Percentiles rank a stretch among this genome's conserved stretches.
These are phyloP conservation scores for Suillus fuscotomentosus DNA, from an alignment of 768 basidiomycete species.

Conservation along the genomic window DNA sequence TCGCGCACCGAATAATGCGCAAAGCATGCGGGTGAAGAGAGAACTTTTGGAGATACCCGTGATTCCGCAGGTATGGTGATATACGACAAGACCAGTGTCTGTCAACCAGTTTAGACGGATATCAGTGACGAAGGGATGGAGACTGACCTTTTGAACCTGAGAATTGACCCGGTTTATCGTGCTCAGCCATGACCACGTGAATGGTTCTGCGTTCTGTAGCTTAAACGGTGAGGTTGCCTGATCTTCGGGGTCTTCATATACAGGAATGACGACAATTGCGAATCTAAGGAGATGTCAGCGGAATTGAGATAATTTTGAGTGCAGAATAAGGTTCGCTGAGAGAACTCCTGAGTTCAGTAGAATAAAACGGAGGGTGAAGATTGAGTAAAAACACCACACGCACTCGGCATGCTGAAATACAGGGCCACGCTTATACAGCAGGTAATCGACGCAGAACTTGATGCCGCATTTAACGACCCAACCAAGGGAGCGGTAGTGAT, in stretches of 20 bases:
- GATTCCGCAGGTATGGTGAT: conserved; percentile 87
- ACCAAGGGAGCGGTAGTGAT: conserved; percentile 93
- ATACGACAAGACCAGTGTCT: conserved; percentile 91
- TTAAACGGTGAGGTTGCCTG: conserved; percentile 59
- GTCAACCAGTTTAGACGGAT: neutral
- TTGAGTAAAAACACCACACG: conserved; percentile 27
- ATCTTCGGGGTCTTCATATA: conserved; percentile 83
- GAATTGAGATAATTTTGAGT: neutral
- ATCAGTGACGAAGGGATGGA: neutral
- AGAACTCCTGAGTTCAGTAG: neutral
- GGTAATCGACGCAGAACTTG: conserved; percentile 96
- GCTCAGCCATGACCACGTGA: conserved; percentile 63
- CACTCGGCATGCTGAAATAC: conserved; percentile 96
- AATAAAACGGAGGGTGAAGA: neutral
- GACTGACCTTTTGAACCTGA: neutral
- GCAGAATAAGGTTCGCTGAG: neutral
- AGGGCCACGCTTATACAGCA: conserved; percentile 92
- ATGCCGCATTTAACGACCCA: conserved; percentile 96
- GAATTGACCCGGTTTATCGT: conserved; percentile 33
- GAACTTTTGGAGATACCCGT: conserved; percentile 46
- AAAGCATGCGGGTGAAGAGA: conserved; percentile 73
- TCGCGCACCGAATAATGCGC: conserved; percentile 80
- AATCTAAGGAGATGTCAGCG: conserved; percentile 52
- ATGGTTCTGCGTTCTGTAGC: conserved; percentile 66
- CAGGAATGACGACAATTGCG: conserved; percentile 85